Evolutionary conservation across 202 grass and related monocot genomes (phyloP).

Genomic region (Bolboschoenoplectus hybrid): DNA sequence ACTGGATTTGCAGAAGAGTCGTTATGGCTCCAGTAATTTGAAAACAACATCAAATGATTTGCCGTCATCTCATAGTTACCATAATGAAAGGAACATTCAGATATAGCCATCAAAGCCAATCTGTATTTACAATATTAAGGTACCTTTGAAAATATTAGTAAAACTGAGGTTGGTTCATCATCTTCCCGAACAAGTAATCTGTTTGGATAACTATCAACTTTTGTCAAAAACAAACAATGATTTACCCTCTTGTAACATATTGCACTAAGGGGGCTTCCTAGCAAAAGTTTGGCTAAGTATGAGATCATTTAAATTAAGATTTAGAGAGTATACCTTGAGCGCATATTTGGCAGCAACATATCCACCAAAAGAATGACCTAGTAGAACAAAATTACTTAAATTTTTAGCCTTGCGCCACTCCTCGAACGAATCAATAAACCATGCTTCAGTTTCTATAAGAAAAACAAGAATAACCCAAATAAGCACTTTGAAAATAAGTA

Average conservation of each 20-base stretch:
- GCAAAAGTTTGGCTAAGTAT: background rate
- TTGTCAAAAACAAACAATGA: background rate
- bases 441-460: conserved; percentile 83
- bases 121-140: no score
- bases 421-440: conserved; percentile 99
- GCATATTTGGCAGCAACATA: conserved; percentile 98
- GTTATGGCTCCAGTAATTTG: background rate
- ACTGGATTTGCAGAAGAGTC: background rate
- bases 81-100: no score
- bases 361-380: conserved; percentile 98
- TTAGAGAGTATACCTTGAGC: conserved; percentile 59
- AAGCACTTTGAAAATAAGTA: conserved; percentile 14
- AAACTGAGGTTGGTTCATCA: background rate
- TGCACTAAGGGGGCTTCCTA: background rate
- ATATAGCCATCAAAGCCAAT: no score
- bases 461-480: background rate
- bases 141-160: conserved; percentile 14
- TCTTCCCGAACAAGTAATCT: background rate
- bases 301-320: background rate
- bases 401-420: conserved; percentile 99
- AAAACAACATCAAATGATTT: no score
- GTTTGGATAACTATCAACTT: background rate
- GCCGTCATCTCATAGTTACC: no score
- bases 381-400: conserved; percentile 90
- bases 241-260: background rate